Evolutionary conservation across 257 asterid species (phyloP), one percentile per base, ranked within the genome.

Genomic region (Nicotiana paniculata): DNA sequence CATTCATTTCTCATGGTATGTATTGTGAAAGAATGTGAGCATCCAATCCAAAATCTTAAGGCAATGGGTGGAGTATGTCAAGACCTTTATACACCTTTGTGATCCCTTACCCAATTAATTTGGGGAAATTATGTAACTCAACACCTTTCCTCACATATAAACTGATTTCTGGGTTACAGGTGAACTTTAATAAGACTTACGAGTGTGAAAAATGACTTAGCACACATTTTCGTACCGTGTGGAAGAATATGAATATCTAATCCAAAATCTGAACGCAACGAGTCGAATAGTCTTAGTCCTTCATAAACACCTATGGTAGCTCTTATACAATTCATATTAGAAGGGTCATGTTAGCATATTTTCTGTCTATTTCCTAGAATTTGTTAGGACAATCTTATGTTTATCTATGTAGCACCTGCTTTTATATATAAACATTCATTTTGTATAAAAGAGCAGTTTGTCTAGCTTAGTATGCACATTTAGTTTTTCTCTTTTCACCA

Each of bases 401-500:
- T 70, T 6, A 2, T 69, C 33, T 39, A 69, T 69, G 57, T 69
- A 70, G 46, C 59, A 43, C 59, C 59, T 72, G 35, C 78, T 72
- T 72, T 72, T 24, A 12, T 24, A 21, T 46, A 6, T 72, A 46
- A 70, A 72, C 26, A 12, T 72, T 21, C 13, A 24, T 72, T 46
- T 72, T 46, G 59, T 72, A 46, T 72, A 21, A 0, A 24, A 72
- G 13, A n/a, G 26, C 59, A 72, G 21, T 72, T 72, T 4, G 6
- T 74, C 63, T 84, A 6, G 79, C 79, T 48, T 74, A 68, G 62
- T 89, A 82, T 86, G 70, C 72, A 77, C 69, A 48, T 83, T 75
- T 79, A n/a, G 21, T 85, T 83, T 58, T 53, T 87, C 26, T 57
- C 79, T 51, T 85, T 81, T 84, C 72, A 70, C 81, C 95, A 95